A percentile compares a stretch with the other conserved stretches of the same genome.
These are phyloP conservation scores for Hericium coralloides DNA, from an alignment of 768 basidiomycete species.

Conservation along the genomic window DNA sequence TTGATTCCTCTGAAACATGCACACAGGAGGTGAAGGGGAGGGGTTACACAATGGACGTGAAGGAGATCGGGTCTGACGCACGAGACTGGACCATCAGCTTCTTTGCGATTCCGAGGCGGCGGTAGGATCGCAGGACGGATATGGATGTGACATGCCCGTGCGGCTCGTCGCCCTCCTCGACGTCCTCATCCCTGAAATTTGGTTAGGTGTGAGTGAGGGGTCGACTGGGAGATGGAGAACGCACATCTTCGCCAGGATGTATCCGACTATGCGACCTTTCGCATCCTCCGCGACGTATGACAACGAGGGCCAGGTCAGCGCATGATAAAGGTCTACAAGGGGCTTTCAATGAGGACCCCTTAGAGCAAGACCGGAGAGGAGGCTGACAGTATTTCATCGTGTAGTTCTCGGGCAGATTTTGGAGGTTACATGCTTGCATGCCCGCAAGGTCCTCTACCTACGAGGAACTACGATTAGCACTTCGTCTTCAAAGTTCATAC, in stretches of 20 bases:
- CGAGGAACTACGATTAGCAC: background rate
- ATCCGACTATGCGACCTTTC: conserved; percentile 85
- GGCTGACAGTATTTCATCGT: conserved; percentile 67
- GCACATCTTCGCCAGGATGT: conserved; percentile 94
- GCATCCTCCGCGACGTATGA: conserved; percentile 90
- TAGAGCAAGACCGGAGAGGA: background rate
- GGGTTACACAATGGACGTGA: background rate
- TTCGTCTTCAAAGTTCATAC: background rate
- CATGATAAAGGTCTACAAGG: conserved; percentile 73
- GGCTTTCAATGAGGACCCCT: background rate
- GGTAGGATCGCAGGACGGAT: conserved; percentile 83
- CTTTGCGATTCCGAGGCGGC: conserved; percentile 88
- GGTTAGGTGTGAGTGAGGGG: background rate
- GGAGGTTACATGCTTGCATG: conserved; percentile 91
- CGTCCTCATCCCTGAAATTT: conserved; percentile 50
- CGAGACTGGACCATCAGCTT: conserved; percentile 91
- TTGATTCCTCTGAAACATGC: conserved; percentile 58
- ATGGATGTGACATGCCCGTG: conserved; percentile 97
- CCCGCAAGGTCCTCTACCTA: conserved; percentile 83
- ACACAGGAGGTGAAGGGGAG: background rate
- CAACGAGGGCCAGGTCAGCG: conserved; percentile 86
- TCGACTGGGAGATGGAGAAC: conserved; percentile 15
- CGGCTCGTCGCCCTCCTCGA: conserved; percentile 46
- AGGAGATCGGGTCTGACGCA: conserved; percentile 30
- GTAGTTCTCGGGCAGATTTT: conserved; percentile 91